A percentile compares a stretch with the other conserved stretches of the same genome.
Conservation (phyloP, 352 stramenopile species). For the Globisporangium alternatum region DNA sequence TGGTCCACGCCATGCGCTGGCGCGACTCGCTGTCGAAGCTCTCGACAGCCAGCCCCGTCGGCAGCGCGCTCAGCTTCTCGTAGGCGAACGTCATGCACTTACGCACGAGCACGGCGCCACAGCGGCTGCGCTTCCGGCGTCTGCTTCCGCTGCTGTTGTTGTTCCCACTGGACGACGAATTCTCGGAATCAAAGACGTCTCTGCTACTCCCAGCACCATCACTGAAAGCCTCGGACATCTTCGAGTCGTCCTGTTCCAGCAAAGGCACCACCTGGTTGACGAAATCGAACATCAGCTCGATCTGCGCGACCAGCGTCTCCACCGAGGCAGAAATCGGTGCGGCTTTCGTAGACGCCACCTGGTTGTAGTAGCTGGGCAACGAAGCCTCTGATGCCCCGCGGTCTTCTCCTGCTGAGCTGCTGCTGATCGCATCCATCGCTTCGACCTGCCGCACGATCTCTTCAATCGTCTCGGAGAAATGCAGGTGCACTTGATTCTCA, state of each 20-base stretch:
- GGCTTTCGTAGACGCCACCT: background rate
- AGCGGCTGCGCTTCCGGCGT: constrained; percentile 29
- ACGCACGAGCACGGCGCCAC: constrained; percentile 31
- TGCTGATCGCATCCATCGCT: constrained; percentile 15
- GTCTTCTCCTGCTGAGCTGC: background rate
- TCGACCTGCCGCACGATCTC: constrained; percentile 52
- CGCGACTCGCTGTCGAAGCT: constrained; percentile 5
- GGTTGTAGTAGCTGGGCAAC: background rate
- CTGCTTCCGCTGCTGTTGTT: constrained; percentile 13
- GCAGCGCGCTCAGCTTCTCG: constrained; percentile 9
- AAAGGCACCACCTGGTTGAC: constrained; percentile 42
- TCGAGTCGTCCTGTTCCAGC: constrained; percentile 30
- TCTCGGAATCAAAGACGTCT: constrained; percentile 14
- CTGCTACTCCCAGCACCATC: background rate
- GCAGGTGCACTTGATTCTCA: constrained; percentile 36
- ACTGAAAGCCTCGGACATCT: background rate
- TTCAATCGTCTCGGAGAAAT: constrained; percentile 53
- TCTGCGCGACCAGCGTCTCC: constrained; percentile 23
- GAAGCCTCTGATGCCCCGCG: background rate
- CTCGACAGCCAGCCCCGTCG: background rate
- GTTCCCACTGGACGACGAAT: background rate
- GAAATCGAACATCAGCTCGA: constrained; percentile 63
- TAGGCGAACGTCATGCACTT: constrained; percentile 34
- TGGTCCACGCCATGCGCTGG: constrained; percentile 2
- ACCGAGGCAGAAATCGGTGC: background rate